Conservation (phyloP, 345 rosid species). For the Pugionium cornutum region DNA sequence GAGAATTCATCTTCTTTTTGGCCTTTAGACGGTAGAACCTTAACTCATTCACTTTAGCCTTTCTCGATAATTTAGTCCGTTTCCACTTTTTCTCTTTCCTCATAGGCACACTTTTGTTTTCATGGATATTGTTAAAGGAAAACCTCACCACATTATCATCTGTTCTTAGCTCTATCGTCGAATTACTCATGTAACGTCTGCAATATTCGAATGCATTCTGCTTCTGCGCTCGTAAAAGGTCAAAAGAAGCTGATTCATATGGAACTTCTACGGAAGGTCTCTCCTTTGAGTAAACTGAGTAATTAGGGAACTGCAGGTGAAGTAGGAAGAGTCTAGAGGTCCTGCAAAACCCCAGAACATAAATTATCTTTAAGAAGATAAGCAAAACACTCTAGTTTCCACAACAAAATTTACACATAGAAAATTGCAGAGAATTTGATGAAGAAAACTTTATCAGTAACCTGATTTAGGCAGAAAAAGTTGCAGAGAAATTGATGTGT, state of each 20-base stretch:
- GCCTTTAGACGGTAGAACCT: constrained; percentile 81
- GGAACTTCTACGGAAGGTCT: constrained; percentile 29
- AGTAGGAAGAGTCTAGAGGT: constrained; percentile 29
- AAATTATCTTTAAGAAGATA: constrained; percentile 17
- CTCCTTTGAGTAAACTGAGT: constrained; percentile 19
- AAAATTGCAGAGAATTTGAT: too few species aligned
- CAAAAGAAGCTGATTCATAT: constrained; percentile 20
- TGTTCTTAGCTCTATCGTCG: constrained; percentile 58
- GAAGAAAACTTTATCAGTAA: too few species aligned
- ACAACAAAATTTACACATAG: not conserved
- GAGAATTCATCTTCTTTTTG: constrained; percentile 92
- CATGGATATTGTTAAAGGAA: constrained; percentile 46
- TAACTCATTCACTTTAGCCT: constrained; percentile 75
- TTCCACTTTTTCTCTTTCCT: constrained; percentile 50
- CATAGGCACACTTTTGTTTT: constrained; percentile 33
- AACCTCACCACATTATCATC: constrained; percentile 67
- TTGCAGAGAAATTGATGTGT: too few species aligned
- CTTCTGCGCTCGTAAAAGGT: constrained; percentile 8
- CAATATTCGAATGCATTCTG: constrained; percentile 20
- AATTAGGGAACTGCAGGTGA: constrained; percentile 26
- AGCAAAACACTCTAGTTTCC: not conserved
- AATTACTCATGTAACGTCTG: constrained; percentile 49
- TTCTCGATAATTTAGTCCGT: constrained; percentile 56
- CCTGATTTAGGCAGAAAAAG: too few species aligned
- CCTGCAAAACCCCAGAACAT: constrained; percentile 46